Evolutionary conservation across 306 rosid genomes (phyloP).

Genomic region (Malus fusca): DNA sequence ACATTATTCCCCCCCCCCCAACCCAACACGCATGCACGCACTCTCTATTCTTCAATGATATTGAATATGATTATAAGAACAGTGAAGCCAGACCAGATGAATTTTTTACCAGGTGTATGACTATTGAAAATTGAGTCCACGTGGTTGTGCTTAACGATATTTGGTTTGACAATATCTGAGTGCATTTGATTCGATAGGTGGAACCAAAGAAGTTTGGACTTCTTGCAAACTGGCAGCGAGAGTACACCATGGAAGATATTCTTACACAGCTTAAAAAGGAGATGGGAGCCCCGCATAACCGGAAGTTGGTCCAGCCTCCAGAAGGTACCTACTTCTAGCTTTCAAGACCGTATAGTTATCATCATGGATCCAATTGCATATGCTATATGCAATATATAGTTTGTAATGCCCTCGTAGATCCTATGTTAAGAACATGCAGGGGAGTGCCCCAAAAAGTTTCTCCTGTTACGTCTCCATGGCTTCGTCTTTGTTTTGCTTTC

Average conservation of each 20-base stretch:
- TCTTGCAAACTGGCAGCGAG: constrained; percentile 96
- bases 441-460: constrained; percentile 43
- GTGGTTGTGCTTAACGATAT: background rate
- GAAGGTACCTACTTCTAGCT: constrained; percentile 96
- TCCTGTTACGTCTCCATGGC: constrained; percentile 40
- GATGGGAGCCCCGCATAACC: constrained; percentile 90
- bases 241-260: constrained; percentile 97
- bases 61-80: background rate
- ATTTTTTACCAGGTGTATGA: background rate
- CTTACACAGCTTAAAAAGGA: constrained; percentile 99
- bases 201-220: constrained; percentile 89
- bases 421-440: constrained; percentile 53
- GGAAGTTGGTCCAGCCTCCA: constrained; percentile 99
- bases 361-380: constrained; percentile 45
- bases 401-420: constrained; percentile 66
- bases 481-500: constrained; percentile 38
- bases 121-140: background rate
- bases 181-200: constrained; percentile 46
- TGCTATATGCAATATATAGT: constrained; percentile 60
- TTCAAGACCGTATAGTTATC: constrained; percentile 31
- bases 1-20: background rate
- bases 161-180: background rate
- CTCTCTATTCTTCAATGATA: background rate
- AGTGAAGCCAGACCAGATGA: background rate
- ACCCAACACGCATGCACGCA: background rate